Base-by-base conservation (phyloP, 2,329 filamentous ascomycete species). In the Reticulascus tulasneorum region DNA sequence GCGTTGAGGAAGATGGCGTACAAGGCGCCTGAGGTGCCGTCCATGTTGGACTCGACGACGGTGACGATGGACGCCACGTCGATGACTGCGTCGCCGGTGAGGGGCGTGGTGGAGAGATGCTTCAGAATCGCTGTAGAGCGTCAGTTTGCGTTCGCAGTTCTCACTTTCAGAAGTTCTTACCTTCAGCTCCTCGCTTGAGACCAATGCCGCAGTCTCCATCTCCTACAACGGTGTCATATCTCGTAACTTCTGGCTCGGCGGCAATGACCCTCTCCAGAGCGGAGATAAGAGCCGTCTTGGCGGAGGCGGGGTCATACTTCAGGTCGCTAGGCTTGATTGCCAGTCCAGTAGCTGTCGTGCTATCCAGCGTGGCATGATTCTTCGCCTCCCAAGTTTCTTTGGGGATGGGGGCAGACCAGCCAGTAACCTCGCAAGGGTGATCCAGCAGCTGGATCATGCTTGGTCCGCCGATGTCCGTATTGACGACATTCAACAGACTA, bases 191-290 rank as follows among this genome's bases (percentile, higher is more conserved):
- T 44, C 88, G 80, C 66, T 87, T 88, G 43, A 95, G 68, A 6
- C 87, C 87, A 39, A 88, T 86, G 9, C 89, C 89, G 53, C 89
- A 95, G 61, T 95, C 89, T 29, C 89, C 89, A 54, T 95, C 89
- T 26, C 89, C 89, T 17, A 94, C 87, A 10, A 93, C 78, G 0
- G 87, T 94, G 54, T 88, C 84, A 50, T 79, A 88, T 32, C 67
- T 73, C 1, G 84, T 88, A 33, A 88, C 71, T 33, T 86, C 80
- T 2, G 83, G 79, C 56, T 89, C 84, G 2, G 72, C 82, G 0
- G 66, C 70, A 44, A 87, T 73, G 11, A 89, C 64, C 23, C 67
- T 69, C 31, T 83, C 63, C 12, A 88, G 65, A 0, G 71, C 84
- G 12, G 62, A 65, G 15, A 60, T 69, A 25, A 89, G 63, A 6